Evolutionary conservation across 768 basidiomycete species (phyloP).

Genomic region (Paxillus ammoniavirescens): DNA sequence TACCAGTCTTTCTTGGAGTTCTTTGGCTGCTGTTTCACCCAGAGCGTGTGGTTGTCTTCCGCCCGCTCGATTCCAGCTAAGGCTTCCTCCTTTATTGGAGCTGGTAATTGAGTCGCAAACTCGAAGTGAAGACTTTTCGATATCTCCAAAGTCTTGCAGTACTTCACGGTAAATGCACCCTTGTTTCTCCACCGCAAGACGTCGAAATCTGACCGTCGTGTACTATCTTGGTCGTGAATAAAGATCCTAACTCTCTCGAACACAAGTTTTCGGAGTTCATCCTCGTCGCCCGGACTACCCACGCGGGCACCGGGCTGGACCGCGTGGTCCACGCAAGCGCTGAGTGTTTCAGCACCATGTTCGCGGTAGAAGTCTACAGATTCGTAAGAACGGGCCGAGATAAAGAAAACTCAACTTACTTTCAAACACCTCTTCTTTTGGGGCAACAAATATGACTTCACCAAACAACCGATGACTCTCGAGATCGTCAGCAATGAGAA

Average conservation of each 20-base stretch:
- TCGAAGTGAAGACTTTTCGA: slow-evolving; percentile 56
- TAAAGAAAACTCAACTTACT: slow-evolving; percentile 33
- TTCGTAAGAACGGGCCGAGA: neutral
- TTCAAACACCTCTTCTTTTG: slow-evolving; percentile 88
- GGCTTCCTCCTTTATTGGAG: slow-evolving; percentile 48
- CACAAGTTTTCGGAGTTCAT: slow-evolving; percentile 55
- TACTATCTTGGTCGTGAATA: slow-evolving; percentile 76
- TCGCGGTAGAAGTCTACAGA: slow-evolving; percentile 62
- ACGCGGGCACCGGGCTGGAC: slow-evolving; percentile 36
- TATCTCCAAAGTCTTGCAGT: slow-evolving; percentile 58
- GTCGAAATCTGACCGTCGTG: slow-evolving; percentile 47
- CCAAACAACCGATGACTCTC: slow-evolving; percentile 73
- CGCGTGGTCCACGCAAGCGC: slow-evolving; percentile 68
- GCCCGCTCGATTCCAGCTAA: slow-evolving; percentile 60
- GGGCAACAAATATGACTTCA: slow-evolving; percentile 64
- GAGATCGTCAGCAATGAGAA: slow-evolving; percentile 81
- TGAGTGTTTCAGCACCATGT: slow-evolving; percentile 70
- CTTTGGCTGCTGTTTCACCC: slow-evolving; percentile 53
- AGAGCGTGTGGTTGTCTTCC: slow-evolving; percentile 54
- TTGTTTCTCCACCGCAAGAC: slow-evolving; percentile 57
- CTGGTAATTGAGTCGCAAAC: slow-evolving; percentile 9
- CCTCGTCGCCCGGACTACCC: slow-evolving; percentile 24
- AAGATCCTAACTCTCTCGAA: slow-evolving; percentile 82
- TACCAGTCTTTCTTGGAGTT: slow-evolving; percentile 51
- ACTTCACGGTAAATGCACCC: slow-evolving; percentile 61